Base-by-base conservation (phyloP, 2,329 filamentous ascomycete species). In the Metarhizium guizhouense region DNA sequence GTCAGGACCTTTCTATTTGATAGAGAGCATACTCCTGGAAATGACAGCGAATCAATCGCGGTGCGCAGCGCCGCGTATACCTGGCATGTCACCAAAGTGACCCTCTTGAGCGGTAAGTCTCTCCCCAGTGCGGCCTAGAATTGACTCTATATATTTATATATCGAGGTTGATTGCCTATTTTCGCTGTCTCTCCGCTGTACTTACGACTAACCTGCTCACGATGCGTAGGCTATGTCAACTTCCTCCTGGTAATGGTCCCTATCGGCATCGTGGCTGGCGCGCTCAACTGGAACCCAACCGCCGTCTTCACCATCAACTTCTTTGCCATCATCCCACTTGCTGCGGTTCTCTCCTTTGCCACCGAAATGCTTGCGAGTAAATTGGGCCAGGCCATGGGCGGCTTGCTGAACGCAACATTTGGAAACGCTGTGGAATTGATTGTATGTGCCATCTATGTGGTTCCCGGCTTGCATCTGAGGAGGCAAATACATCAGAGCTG, bases 401-500 rank as follows among this genome's bases (percentile, higher is more conserved):
- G 88, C 18, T 70, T 89, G 59, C 76, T 88, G 58, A 90, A 90
- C 68, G 86, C 87, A 32, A 90, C 87, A 0, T 90, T 90, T 70
- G 87, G 87, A 63, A 91, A 90, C 70, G 87, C 86, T 14, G 87
- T 92, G 53, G 88, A 92, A 68, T 71, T 92, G 60, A 90, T 90
- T 73, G 87, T 87, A 70, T 60, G 79, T 66, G 14, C 47, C 6
- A 47, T 16, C n/a, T 5, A 5, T 47, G 40, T 36, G 38, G 29
- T 14, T 29, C 30, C 3, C 14, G 7, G 25, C 45, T 14, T 14
- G 8, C 30, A 4, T 20, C 10, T 8, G n/a, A 25, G 20, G 25
- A n/a, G 4, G 30, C 25, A 25, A 47, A 8, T 7, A 43, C 7
- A 11, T 45, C 20, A 47, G 6, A 20, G 43, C 45, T 30, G 20